A percentile compares a stretch with the other conserved stretches of the same genome.
Evolutionary conservation across 2,329 filamentous ascomycete genomes (phyloP).

Genomic region (Zalaria obscura): DNA sequence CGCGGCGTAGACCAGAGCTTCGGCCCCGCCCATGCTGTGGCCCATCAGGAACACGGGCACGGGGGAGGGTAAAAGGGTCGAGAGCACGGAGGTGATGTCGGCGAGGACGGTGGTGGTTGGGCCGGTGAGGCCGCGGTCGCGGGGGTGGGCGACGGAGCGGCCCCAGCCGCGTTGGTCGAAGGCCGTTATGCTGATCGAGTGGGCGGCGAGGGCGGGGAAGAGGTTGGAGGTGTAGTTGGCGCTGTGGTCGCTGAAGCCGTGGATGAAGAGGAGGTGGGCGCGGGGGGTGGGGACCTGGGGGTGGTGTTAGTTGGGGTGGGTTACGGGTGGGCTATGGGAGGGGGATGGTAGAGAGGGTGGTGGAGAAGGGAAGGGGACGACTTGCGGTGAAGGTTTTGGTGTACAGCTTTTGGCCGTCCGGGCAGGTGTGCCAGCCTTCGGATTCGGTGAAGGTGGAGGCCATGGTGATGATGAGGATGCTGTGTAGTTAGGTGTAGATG

Average conservation of each 20-base stretch:
- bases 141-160: conserved; percentile 46
- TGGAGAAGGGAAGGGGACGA: conserved; percentile 1
- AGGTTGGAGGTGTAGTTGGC: conserved; percentile 57
- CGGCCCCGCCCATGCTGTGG: conserved; percentile 80
- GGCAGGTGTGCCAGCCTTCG: conserved; percentile 37
- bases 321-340: conserved; percentile 1
- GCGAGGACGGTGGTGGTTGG: conserved; percentile 57
- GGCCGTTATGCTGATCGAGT: conserved; percentile 60
- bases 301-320: neutral
- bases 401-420: conserved; percentile 42
- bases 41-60: conserved; percentile 71
- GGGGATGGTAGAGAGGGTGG: neutral
- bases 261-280: conserved; percentile 68
- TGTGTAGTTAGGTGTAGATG: too few species aligned
- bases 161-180: conserved; percentile 89
- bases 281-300: conserved; percentile 34
- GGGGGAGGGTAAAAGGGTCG: conserved; percentile 34
- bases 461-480: neutral
- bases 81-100: conserved; percentile 67
- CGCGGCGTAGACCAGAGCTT: conserved; percentile 49
- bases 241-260: conserved; percentile 79
- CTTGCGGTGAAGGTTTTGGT: conserved; percentile 47
- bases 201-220: conserved; percentile 53
- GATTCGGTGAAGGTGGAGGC: neutral
- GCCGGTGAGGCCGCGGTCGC: conserved; percentile 59